A percentile compares a stretch with the other conserved stretches of the same genome.
Conservation (phyloP, 2,329 filamentous ascomycete species). For the Ceratocystis harringtonii region DNA sequence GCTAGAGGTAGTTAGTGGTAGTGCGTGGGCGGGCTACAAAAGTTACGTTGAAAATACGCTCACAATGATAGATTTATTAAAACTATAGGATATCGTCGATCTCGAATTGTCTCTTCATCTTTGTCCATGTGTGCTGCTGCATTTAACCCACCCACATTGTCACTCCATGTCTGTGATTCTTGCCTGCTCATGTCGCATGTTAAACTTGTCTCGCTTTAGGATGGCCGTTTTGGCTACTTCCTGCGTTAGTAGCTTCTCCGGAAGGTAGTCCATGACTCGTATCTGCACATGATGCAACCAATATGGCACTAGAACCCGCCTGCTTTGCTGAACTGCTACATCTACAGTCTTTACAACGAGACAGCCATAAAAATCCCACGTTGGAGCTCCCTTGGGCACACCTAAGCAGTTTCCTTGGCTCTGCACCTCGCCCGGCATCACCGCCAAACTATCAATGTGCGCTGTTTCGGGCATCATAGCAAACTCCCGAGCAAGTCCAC, state of each 20-base stretch:
- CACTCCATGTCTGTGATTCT: neutral
- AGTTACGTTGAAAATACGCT: neutral
- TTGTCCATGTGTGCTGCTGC: too few relatives aligned
- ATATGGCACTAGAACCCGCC: neutral
- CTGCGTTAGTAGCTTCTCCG: neutral
- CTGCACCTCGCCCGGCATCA: slow-evolving; percentile 23
- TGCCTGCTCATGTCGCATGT: neutral
- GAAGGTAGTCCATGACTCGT: neutral
- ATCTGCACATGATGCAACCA: neutral
- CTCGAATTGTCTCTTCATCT: neutral
- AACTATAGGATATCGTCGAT: neutral
- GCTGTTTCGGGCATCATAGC: slow-evolving; percentile 17
- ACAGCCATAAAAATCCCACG: neutral
- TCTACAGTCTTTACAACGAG: neutral
- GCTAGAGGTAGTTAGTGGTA: slow-evolving; percentile 30
- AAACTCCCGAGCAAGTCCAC: slow-evolving; percentile 22
- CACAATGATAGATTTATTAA: neutral
- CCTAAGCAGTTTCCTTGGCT: slow-evolving; percentile 20
- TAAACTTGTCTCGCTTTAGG: neutral
- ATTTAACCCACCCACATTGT: neutral
- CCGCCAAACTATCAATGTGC: slow-evolving; percentile 23
- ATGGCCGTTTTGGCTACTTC: neutral
- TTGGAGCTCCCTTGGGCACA: slow-evolving; percentile 18
- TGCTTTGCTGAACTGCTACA: neutral
- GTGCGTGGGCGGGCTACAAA: neutral